Conservation (phyloP, 2,329 filamentous ascomycete species). For the Fusarium pseudograminearum region DNA sequence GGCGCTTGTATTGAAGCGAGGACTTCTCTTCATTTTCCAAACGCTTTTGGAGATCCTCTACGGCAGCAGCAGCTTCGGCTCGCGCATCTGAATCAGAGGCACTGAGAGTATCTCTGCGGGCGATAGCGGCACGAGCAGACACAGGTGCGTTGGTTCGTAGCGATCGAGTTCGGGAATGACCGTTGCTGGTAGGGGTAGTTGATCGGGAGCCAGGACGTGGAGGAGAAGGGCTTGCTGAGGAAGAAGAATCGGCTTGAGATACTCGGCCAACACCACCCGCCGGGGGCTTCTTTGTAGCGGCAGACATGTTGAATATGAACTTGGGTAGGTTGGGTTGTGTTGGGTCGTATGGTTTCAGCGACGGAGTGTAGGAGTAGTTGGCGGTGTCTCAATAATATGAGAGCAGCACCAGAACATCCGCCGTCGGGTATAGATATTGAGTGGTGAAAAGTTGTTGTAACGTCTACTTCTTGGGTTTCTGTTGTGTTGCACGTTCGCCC, state of each 20-base stretch:
- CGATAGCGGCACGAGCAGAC: constrained; percentile 78
- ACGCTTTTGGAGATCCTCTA: constrained; percentile 87
- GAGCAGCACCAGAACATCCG: constrained; percentile 20
- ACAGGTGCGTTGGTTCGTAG: constrained; percentile 74
- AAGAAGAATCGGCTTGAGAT: constrained; percentile 55
- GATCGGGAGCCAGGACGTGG: constrained; percentile 57
- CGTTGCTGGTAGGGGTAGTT: constrained; percentile 56
- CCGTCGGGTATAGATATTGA: constrained; percentile 34
- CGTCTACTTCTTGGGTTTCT: constrained; percentile 32
- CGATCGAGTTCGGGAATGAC: constrained; percentile 70
- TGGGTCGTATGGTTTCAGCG: constrained; percentile 32
- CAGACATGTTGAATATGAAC: constrained; percentile 59
- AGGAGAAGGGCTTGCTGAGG: constrained; percentile 53
- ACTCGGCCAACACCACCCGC: constrained; percentile 61
- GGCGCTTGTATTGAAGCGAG: constrained; percentile 84
- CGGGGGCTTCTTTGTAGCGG: constrained; percentile 66
- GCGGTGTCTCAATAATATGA: constrained; percentile 26
- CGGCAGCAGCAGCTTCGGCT: constrained; percentile 80
- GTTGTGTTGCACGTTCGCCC: constrained; percentile 42
- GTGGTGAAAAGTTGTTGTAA: constrained; percentile 16
- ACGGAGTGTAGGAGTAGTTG: constrained; percentile 24
- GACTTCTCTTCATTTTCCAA: constrained; percentile 82
- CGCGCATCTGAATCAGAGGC: constrained; percentile 77
- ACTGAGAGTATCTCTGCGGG: constrained; percentile 65
- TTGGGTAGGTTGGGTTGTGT: constrained; percentile 26